phyloP scores from a whole-genome alignment of 2,329 filamentous ascomycete species.

The Neopestalotiopsis sp. region DNA sequence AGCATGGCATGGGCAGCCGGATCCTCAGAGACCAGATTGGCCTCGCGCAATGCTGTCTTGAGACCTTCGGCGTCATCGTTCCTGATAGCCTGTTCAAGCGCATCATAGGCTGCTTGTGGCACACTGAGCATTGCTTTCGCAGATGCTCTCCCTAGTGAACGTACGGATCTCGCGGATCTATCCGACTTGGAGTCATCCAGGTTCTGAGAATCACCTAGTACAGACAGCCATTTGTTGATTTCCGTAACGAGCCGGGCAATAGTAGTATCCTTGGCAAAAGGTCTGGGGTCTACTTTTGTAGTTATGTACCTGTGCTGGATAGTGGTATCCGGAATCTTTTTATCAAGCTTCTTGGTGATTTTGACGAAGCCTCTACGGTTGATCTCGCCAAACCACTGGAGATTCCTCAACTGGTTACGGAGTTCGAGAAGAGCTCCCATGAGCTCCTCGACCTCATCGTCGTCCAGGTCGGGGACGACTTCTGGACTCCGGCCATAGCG shows the following conservation, averaged over 20 bases:
- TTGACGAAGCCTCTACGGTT: conserved; percentile 95
- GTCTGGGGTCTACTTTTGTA: conserved; percentile 86
- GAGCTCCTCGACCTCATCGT: conserved; percentile 89
- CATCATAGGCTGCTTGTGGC: conserved; percentile 70
- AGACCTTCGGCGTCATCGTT: conserved; percentile 67
- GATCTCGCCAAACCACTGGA: conserved; percentile 98
- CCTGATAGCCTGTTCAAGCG: conserved; percentile 73
- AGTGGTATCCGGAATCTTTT: conserved; percentile 79
- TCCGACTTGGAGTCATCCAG: conserved; percentile 76
- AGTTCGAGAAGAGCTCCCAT: conserved; percentile 90
- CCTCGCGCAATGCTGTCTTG: conserved; percentile 60
- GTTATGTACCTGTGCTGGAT: conserved; percentile 87
- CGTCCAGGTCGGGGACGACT: conserved; percentile 74
- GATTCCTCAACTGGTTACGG: conserved; percentile 82
- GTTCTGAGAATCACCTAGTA: conserved; percentile 78
- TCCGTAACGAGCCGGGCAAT: conserved; percentile 55
- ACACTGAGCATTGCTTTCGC: conserved; percentile 78
- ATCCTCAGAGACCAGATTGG: conserved; percentile 58
- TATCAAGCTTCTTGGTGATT: conserved; percentile 98
- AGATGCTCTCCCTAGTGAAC: conserved; percentile 77
- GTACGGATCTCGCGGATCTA: conserved; percentile 70
- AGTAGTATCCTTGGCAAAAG: conserved; percentile 78
- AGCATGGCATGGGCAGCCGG: conserved; percentile 68
- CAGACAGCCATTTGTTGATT: conserved; percentile 92
- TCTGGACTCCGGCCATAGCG: conserved; percentile 80